Percentiles rank a stretch among this genome's conserved stretches.
These are phyloP conservation scores for Sugiyamaella paludigena DNA, from an alignment of 1,139 yeast species.

Conservation along the genomic window DNA sequence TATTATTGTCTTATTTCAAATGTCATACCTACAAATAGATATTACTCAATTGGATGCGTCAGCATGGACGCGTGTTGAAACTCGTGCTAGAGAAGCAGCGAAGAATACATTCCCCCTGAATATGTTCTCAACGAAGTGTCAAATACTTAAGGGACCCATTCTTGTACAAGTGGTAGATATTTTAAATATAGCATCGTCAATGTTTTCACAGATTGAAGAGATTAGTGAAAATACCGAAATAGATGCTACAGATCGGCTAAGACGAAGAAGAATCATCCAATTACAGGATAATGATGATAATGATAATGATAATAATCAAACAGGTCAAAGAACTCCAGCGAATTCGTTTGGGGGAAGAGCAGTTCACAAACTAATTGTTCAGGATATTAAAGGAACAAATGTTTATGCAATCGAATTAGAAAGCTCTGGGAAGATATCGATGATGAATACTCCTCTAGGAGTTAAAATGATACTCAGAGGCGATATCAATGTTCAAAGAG, in stretches of 20 bases:
- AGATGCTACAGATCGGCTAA: conserved; percentile 9
- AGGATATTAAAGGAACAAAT: conserved; percentile 26
- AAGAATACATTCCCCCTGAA: too few relatives aligned
- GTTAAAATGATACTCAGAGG: conserved; percentile 11
- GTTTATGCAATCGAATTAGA: conserved; percentile 30
- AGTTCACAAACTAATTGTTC: conserved; percentile 26
- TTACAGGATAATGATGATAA: conserved; percentile 1
- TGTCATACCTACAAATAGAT: conserved; percentile 9
- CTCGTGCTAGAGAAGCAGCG: not conserved
- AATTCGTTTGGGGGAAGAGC: not conserved
- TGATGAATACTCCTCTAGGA: conserved; percentile 18
- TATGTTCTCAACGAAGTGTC: too few relatives aligned
- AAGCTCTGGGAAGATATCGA: not conserved
- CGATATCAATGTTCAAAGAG: conserved; percentile 19
- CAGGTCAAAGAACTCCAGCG: not conserved
- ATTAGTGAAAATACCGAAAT: conserved; percentile 15
- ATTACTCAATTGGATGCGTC: conserved; percentile 6
- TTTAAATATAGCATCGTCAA: conserved; percentile 27
- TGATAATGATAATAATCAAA: not conserved
- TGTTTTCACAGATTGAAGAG: conserved; percentile 23
- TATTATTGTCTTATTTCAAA: not conserved
- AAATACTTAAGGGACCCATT: conserved; percentile 18
- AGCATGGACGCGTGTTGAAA: conserved; percentile 4
- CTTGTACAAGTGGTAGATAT: conserved; percentile 28
- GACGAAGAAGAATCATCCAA: conserved; percentile 8